A percentile compares a stretch with the other conserved stretches of the same genome.
phyloP scores from a whole-genome alignment of 2,329 filamentous ascomycete genomes.

The Aspergillus neoniger region DNA sequence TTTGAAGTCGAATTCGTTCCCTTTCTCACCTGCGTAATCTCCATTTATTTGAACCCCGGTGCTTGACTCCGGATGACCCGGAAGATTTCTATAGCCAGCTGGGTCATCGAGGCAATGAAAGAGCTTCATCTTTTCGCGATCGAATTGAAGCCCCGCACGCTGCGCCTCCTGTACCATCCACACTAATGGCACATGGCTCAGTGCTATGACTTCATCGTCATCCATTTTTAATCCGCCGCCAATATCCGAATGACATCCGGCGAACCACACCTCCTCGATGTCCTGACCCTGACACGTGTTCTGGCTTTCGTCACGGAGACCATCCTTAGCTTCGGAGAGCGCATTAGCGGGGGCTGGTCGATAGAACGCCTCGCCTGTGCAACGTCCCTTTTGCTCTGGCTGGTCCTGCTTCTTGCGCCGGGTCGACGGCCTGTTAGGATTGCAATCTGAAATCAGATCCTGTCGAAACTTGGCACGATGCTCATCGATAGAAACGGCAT shows the following conservation, averaged over 20 bases:
- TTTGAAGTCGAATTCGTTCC: background rate
- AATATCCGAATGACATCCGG: slow-evolving; percentile 72
- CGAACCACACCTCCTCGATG: slow-evolving; percentile 71
- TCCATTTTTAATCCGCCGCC: slow-evolving; percentile 68
- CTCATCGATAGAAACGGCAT: slow-evolving; percentile 13
- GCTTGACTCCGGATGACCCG: slow-evolving; percentile 46
- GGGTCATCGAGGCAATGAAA: slow-evolving; percentile 27
- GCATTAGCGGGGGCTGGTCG: no score
- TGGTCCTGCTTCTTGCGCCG: no score
- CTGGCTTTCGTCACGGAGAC: background rate
- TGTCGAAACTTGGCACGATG: slow-evolving; percentile 7
- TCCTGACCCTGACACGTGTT: slow-evolving; percentile 58
- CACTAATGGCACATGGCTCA: slow-evolving; percentile 66
- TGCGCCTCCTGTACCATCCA: slow-evolving; percentile 68
- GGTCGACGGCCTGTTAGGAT: no score
- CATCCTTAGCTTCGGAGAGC: no score
- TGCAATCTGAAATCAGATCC: background rate
- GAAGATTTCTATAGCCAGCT: slow-evolving; percentile 22
- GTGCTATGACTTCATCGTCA: slow-evolving; percentile 53
- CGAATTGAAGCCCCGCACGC: slow-evolving; percentile 67
- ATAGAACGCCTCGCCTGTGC: no score
- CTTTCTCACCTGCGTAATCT: background rate
- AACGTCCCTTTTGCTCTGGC: no score
- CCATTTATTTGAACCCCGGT: slow-evolving; percentile 28
- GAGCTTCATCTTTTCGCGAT: slow-evolving; percentile 39